Conservation (phyloP, 148 eudicot species). For the Camellia sinensis region DNA sequence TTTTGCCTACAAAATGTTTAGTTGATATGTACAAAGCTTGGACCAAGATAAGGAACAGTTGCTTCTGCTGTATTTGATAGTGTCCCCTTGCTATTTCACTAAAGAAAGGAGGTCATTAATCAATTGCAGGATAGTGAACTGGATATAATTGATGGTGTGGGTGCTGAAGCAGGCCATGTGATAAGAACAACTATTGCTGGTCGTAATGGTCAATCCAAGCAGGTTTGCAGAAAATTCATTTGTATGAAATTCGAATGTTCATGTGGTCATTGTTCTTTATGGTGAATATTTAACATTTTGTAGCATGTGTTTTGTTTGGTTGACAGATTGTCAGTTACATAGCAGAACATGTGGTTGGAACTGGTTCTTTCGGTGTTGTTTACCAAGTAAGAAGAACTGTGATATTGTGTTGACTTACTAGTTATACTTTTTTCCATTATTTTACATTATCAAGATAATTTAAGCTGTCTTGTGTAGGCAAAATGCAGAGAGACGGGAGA, state of each 20-base stretch:
- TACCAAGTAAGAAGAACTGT: constrained; percentile 59
- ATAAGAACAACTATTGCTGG: constrained; percentile 86
- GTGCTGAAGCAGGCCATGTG: constrained; percentile 96
- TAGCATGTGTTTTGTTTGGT: constrained; percentile 23
- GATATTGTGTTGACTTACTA: neutral
- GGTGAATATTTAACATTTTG: constrained; percentile 15
- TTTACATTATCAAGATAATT: neutral
- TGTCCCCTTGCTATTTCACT: neutral
- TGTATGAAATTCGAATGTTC: constrained; percentile 6
- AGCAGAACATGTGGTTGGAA: constrained; percentile 97
- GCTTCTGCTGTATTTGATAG: neutral
- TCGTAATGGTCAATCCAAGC: constrained; percentile 92
- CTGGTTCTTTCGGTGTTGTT: constrained; percentile 98
- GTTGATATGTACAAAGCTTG: neutral
- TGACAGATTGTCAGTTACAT: constrained; percentile 82
- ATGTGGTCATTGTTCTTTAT: constrained; percentile 9
- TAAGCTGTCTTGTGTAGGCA: constrained; percentile 47
- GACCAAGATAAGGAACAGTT: neutral
- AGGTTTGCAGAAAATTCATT: constrained; percentile 50
- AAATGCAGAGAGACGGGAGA: constrained; percentile 99
- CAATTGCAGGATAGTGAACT: constrained; percentile 92
- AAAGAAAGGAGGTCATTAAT: too few species aligned
- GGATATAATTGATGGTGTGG: constrained; percentile 79
- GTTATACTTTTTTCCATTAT: neutral
- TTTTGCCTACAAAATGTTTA: neutral